Base-by-base conservation (phyloP, 768 basidiomycete species). In the Gelatoporia subvermispora region DNA sequence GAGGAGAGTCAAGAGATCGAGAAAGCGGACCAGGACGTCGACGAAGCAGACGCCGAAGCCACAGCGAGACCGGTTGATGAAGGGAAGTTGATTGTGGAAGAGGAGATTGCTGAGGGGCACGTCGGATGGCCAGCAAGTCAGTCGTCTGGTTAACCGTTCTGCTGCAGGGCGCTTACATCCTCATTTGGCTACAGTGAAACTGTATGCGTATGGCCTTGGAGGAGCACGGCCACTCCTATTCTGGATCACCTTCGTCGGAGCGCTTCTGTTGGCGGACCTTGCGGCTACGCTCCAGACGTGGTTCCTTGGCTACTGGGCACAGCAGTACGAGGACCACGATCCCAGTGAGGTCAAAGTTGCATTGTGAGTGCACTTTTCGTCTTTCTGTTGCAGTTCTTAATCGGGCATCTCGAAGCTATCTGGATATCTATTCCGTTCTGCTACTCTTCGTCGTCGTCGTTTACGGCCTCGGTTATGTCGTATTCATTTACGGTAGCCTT, bases 81-180 rank as follows among this genome's bases (percentile, higher is more conserved):
- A 24, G 81, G 82, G 3, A 82, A 84, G 57, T 68, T 86, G 16
- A 75, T 85, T 41, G 65, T 82, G 8, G 77, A 73, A 1, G 85
- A 87, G 58, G 85, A 87, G 57, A 72, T 82, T 31, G 76, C 70
- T 10, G 68, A 73, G 31, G 83, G 84, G 0, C 80, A 78, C 51
- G 73, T 85, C 22, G 75, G 76, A 44, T 78, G 75, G 67, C 53
- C 54, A 7, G 66, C 73, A 24, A 48, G 72, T 71, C 49, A 20
- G 48, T 43, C n/a, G 20, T 42, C 31, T 13, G 17, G 10, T 18
- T 23, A 21, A 22, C 21, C 18, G 5, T 20, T 34, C 1, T 13
- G 11, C 23, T 34, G 11, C 18, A n/a, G 24, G 3, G 13, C 17
- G 25, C 18, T 16, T 8, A 31, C 8, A 18, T 21, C 48, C 60